phyloP scores from a whole-genome alignment of 345 rosid genomes.

The Eutrema heterophyllum region DNA sequence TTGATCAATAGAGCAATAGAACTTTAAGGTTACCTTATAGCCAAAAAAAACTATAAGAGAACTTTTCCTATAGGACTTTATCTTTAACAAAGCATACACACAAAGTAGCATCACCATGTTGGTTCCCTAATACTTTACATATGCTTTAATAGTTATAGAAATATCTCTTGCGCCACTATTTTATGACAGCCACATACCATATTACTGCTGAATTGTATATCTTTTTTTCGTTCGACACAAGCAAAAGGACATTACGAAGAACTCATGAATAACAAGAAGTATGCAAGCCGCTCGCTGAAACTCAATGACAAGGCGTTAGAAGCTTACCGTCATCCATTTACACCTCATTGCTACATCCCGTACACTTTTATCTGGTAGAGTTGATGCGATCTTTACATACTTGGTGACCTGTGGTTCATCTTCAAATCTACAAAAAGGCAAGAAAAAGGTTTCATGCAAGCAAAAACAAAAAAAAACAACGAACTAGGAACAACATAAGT shows the following conservation, averaged over 20 bases:
- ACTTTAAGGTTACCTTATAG: constrained; percentile 9
- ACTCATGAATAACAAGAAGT: background rate
- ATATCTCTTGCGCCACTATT: background rate
- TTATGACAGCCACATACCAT: background rate
- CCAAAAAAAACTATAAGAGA: constrained; percentile 4
- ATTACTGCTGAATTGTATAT: background rate
- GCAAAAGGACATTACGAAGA: background rate
- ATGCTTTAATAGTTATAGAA: background rate
- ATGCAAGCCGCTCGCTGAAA: background rate
- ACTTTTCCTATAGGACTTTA: constrained; percentile 14
- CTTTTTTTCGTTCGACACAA: background rate
- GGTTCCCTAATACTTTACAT: constrained; percentile 5
- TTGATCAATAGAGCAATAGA: background rate
- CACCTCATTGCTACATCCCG: constrained; percentile 99
- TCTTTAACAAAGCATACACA: constrained; percentile 27
- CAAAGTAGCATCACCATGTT: constrained; percentile 18
- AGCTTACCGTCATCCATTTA: constrained; percentile 52
- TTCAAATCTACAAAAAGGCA: constrained; percentile 43
- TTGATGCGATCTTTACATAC: constrained; percentile 88
- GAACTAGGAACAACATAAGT: background rate
- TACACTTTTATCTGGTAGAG: constrained; percentile 79
- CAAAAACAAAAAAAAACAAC: background rate
- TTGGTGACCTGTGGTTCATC: constrained; percentile 74
- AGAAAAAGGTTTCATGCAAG: background rate
- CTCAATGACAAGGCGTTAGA: background rate